Base-by-base conservation (phyloP, 305 asterid genomes). In the Solanum chacoense region DNA sequence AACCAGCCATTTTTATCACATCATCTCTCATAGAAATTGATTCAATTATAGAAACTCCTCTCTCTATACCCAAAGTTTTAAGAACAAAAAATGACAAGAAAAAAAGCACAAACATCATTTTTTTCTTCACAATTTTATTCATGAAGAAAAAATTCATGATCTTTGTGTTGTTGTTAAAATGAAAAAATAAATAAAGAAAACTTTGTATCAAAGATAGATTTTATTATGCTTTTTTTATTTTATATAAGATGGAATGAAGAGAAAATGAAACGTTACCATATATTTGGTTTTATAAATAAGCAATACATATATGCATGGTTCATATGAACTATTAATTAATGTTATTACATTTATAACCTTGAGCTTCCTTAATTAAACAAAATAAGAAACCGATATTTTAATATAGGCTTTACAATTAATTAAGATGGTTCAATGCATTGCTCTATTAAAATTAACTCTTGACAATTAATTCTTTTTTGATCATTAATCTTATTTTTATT, bases 1-100 rank as follows among this genome's bases (percentile, higher is more conserved):
- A 96, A 13, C 99, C 98, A 77, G 98, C 98, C 90, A 94, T 89
- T 73, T 90, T 55, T 87, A 93, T 94, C 88, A 90, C 73, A 36
- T 94, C 98, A 1, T 93, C 95, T 89, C 96, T 90, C 74, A 90
- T 93, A 29, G 89, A 84, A 55, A 84, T 55, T 24, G 79, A 34
- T 71, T 90, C 92, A 50, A 88, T 75, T 32, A 91, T 84, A 9
- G 91, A 78, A 20, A 55, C n/a, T 11, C 4, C 45, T 11, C 42
- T 80, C 18, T 42, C 71, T 1, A 24, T 80, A 80, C 26, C 76
- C 83, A 55, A 65, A 16, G 84, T 89, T 84, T 28, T 37, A 84
- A 55, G 2, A 84, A 84, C 78, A 5, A 89, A n/a, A 77, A 88
- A 74, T 31, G 88, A 89, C 5, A 84, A 24, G 88, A 88, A 24